Percentiles rank a stretch among this genome's conserved stretches.
These are phyloP conservation scores for Penicillium crustosum DNA, from an alignment of 2,329 filamentous ascomycete genomes.

Conservation along the genomic window DNA sequence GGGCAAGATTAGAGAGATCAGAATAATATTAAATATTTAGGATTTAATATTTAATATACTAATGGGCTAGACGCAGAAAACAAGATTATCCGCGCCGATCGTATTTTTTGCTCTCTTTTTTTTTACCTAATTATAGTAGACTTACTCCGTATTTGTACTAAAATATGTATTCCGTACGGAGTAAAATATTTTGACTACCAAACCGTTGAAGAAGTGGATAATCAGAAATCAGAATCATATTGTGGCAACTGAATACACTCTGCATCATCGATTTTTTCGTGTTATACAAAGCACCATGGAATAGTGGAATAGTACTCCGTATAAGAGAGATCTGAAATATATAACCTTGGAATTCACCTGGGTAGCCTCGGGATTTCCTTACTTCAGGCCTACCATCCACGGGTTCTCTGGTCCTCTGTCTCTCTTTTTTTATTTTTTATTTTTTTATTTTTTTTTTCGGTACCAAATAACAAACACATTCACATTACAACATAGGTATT, in stretches of 20 bases:
- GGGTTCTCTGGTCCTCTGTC: background rate
- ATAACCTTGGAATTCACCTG: background rate
- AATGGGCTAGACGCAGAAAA: conserved; percentile 6
- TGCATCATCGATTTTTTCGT: conserved; percentile 8
- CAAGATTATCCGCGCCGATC: conserved; percentile 7
- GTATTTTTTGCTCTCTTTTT: background rate
- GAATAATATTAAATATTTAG: background rate
- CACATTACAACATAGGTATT: background rate
- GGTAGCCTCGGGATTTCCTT: background rate
- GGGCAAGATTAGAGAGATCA: background rate
- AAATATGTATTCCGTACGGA: no score
- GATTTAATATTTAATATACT: no score
- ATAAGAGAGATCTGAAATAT: background rate
- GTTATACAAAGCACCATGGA: background rate
- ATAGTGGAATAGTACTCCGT: background rate
- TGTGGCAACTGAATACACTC: conserved; percentile 16
- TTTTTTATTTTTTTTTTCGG: background rate
- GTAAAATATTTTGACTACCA: background rate
- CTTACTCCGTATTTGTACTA: background rate
- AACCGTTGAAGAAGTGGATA: background rate
- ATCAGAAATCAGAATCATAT: background rate
- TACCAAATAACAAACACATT: background rate
- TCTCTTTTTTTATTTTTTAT: no score
- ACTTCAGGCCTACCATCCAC: background rate
- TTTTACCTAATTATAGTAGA: background rate